phyloP scores from a whole-genome alignment of 2,329 filamentous ascomycete species.

The Alternaria solani region DNA sequence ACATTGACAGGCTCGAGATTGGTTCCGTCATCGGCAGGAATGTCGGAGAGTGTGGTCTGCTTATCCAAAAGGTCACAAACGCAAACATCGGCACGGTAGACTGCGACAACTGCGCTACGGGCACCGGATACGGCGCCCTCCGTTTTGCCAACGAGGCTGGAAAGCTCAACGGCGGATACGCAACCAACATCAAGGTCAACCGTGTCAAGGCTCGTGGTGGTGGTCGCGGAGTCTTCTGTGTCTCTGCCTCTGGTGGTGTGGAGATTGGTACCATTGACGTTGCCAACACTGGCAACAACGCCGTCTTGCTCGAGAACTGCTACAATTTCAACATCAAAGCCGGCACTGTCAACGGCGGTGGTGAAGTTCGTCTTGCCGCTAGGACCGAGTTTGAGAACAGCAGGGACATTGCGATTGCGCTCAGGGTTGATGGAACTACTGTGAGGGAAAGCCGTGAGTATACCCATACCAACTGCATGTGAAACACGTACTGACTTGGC shows the following conservation, averaged over 20 bases:
- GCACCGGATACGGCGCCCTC: constrained; percentile 64
- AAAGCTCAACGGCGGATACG: constrained; percentile 58
- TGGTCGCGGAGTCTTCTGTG: constrained; percentile 66
- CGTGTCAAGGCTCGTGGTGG: constrained; percentile 64
- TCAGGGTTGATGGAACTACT: constrained; percentile 60
- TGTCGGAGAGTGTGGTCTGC: constrained; percentile 65
- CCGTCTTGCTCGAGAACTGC: constrained; percentile 67
- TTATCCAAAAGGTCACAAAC: constrained; percentile 63
- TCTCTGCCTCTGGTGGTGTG: constrained; percentile 64
- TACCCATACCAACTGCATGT: too few relatives aligned
- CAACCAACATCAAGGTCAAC: constrained; percentile 63
- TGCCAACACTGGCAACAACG: constrained; percentile 63
- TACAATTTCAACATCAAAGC: constrained; percentile 62
- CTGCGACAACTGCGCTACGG: constrained; percentile 62
- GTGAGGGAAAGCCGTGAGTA: constrained; percentile 58
- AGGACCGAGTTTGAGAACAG: constrained; percentile 64
- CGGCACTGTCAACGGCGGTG: constrained; percentile 63
- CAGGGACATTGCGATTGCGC: constrained; percentile 59
- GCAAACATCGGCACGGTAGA: constrained; percentile 64
- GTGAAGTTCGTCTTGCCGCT: constrained; percentile 63
- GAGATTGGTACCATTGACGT: constrained; percentile 61
- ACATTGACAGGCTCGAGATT: constrained; percentile 64
- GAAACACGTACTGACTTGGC: too few relatives aligned
- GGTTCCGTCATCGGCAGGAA: constrained; percentile 62
- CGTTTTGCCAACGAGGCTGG: constrained; percentile 67